Evolutionary conservation across 805 yeast genomes (phyloP), one percentile per base, ranked within the genome.

Genomic region (Ogataea pini): DNA sequence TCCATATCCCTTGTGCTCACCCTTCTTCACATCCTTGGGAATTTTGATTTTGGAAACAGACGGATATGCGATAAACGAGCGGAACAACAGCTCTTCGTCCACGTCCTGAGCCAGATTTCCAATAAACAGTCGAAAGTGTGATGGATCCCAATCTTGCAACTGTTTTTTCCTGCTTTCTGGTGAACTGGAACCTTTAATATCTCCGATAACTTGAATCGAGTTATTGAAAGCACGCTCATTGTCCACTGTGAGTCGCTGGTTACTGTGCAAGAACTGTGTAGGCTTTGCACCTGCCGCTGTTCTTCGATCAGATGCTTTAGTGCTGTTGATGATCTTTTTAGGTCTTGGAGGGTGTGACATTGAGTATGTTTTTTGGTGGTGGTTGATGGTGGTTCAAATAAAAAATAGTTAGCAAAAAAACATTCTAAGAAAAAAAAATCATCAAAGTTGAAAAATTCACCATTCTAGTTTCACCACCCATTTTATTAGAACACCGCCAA

Each of bases 101-200:
- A 80, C 91, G 56, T 85, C 91, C 3, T 74, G 71, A 0, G 89
- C 87, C 27, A 86, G 64, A 56, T 86, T 85, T 0, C 94, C 95
- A 7, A 86, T 87, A 65, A 86, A 86, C 17, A 86, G 67, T 25
- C 89, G 68, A 65, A 83, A 86, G 45, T 85, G 89, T 14, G 72
- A 67, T 0, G 90, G 88, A 58, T 85, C 78, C 89, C 89, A 85
- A 36, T 79, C 85, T 4, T 72, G 37, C 10, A 44, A 24, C 33
- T 38, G 29, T 18, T 31, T 31, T n/a, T 31, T 31, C 16, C 34
- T 31, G 18, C 34, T 17, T 31, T 31, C 34, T 14, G 34, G 34
- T 4, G 17, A 3, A 17, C 16, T 19, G 36, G 36, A 13, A 3
- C 44, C 42, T 28, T 52, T 51, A 16, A 53, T 36, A 32, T 52